Evolutionary conservation across 2,329 filamentous ascomycete genomes (phyloP).

Genomic region (Colletotrichum orchidophilum): DNA sequence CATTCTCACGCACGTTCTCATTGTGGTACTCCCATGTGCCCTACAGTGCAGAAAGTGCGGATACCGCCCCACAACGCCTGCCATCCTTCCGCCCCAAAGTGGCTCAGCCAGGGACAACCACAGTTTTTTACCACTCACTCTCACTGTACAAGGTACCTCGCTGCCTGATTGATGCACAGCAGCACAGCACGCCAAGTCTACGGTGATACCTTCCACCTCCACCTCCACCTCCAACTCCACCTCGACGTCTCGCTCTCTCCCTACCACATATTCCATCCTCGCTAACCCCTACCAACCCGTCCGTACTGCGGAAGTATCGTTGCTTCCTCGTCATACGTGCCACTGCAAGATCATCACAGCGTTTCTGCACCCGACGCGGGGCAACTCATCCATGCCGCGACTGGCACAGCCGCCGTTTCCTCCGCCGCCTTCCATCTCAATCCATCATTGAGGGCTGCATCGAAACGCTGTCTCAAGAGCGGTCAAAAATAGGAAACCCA

Average conservation of each 20-base stretch:
- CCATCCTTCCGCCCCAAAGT: neutral
- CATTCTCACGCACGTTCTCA: neutral
- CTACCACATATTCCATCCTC: neutral
- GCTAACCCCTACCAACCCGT: neutral
- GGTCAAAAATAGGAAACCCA: neutral
- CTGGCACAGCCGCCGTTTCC: neutral
- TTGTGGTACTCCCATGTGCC: neutral
- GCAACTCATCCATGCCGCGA: neutral
- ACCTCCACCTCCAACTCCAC: neutral
- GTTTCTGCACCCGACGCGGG: neutral
- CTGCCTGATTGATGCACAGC: constrained; percentile 27
- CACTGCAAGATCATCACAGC: neutral
- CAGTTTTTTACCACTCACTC: neutral
- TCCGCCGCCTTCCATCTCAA: neutral
- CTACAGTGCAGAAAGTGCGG: neutral
- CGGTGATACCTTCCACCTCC: constrained; percentile 17
- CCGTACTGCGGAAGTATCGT: neutral
- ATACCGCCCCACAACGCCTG: neutral
- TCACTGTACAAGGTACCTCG: constrained; percentile 31
- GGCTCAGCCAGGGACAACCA: neutral
- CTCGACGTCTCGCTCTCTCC: neutral
- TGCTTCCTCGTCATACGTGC: neutral
- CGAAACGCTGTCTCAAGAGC: neutral
- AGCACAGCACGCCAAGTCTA: constrained; percentile 9
- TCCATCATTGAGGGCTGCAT: neutral